Conservation (phyloP, 192 early-diverging fungal genomes). For the Coemansia sp. region DNA sequence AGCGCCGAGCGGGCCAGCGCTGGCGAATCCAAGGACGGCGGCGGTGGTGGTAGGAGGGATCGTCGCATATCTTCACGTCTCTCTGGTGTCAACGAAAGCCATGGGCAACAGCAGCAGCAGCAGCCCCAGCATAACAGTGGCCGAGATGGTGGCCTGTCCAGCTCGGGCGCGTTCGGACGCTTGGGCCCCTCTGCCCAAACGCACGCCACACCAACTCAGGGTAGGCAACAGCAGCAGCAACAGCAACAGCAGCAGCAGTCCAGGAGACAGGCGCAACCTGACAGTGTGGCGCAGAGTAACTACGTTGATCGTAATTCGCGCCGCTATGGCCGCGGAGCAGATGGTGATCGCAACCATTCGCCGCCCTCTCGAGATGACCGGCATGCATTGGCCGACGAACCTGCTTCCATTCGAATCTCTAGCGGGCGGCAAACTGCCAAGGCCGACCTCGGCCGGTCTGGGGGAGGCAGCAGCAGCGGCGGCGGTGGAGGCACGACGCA, state of each 20-base stretch:
- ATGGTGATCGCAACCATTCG: constrained; percentile 1
- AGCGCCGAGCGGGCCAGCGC: constrained; percentile 8
- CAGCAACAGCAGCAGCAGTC: constrained; percentile 23
- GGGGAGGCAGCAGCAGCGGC: background rate
- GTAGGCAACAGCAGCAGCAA: background rate
- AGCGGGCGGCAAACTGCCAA: constrained; percentile 17
- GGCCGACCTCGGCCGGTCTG: background rate
- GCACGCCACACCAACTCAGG: background rate
- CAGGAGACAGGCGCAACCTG: constrained; percentile 2
- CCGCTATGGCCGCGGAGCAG: constrained; percentile 14
- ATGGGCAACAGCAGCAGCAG: constrained; percentile 7
- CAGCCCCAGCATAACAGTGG: background rate
- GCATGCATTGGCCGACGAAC: background rate
- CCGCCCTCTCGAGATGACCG: background rate
- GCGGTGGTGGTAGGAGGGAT: constrained; percentile 2
- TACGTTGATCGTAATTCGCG: constrained; percentile 11
- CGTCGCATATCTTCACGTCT: constrained; percentile 1
- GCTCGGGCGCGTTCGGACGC: background rate
- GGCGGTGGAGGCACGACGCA: background rate
- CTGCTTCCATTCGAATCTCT: background rate
- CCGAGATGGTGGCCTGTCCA: background rate
- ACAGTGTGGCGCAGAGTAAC: background rate
- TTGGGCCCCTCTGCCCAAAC: background rate
- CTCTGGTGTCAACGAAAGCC: background rate
- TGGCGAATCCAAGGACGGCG: constrained; percentile 1